phyloP scores from a whole-genome alignment of 2,329 filamentous ascomycete species.

The Helminthosporium solani region DNA sequence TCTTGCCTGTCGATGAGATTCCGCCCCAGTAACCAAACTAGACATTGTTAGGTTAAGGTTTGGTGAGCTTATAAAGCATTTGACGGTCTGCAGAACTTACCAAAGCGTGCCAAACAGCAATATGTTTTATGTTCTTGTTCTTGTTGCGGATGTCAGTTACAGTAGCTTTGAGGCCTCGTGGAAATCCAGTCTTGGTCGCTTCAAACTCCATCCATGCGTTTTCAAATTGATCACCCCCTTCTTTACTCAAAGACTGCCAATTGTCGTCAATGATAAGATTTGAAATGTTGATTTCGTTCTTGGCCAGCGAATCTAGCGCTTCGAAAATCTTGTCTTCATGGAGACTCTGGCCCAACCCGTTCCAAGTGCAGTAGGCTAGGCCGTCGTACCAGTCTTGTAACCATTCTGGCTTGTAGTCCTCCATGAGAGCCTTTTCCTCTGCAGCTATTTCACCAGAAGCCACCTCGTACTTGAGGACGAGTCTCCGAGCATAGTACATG shows the following conservation, averaged over 20 bases:
- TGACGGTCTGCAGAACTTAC: conserved; percentile 36
- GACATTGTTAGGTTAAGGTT: neutral
- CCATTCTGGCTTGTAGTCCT: conserved; percentile 64
- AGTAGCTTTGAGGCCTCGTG: conserved; percentile 71
- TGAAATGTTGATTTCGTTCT: conserved; percentile 72
- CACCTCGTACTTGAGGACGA: conserved; percentile 54
- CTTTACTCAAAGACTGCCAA: conserved; percentile 59
- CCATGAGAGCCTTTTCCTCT: conserved; percentile 50
- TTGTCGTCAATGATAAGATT: conserved; percentile 96
- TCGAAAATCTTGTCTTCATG: conserved; percentile 76
- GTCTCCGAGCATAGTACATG: conserved; percentile 81
- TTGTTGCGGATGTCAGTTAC: conserved; percentile 67
- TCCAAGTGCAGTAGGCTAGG: conserved; percentile 96
- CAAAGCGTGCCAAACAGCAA: conserved; percentile 94
- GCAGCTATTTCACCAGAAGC: conserved; percentile 47
- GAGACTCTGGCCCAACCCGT: conserved; percentile 79
- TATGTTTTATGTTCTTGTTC: conserved; percentile 73
- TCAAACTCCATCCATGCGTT: conserved; percentile 76
- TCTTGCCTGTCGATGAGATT: conserved; percentile 70
- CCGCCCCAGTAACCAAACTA: conserved; percentile 65
- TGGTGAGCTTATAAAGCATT: neutral
- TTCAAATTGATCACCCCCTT: conserved; percentile 47
- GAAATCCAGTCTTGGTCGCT: conserved; percentile 77
- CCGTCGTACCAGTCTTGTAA: conserved; percentile 89
- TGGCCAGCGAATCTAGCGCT: conserved; percentile 70